Percentiles rank a stretch among this genome's conserved stretches.
phyloP scores from a whole-genome alignment of 169 alveolate species.

The Plasmodium coatneyi region DNA sequence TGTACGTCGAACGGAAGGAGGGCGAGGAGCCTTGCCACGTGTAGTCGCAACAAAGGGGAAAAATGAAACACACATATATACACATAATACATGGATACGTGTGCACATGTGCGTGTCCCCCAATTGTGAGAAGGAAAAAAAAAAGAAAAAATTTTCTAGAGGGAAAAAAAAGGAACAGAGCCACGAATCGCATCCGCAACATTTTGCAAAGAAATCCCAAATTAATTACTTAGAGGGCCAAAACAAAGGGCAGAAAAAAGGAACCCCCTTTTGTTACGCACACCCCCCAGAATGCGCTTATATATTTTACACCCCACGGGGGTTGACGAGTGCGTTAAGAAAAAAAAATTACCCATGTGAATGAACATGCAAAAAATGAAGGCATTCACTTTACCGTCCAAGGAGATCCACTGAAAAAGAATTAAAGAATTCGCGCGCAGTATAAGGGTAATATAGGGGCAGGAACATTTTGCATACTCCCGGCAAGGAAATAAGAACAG shows the following conservation, averaged over 20 bases:
- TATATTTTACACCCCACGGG: not conserved
- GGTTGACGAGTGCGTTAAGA: not conserved
- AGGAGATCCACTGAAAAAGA: not conserved
- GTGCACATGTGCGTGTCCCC: not conserved
- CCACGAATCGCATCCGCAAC: not conserved
- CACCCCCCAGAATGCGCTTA: not conserved
- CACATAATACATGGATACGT: not conserved
- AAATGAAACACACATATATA: too few relatives aligned
- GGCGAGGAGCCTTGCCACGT: not conserved
- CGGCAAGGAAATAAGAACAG: not conserved
- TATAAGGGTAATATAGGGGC: not conserved
- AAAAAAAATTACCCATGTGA: not conserved
- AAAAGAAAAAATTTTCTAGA: not conserved
- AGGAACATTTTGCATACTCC: not conserved
- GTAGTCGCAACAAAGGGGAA: not conserved
- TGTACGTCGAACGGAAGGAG: slow-evolving; percentile 52
- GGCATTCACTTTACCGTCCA: not conserved
- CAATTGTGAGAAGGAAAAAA: not conserved
- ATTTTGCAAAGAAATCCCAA: not conserved
- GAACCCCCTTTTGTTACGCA: not conserved
- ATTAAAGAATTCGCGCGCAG: not conserved
- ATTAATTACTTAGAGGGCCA: not conserved
- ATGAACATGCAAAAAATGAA: not conserved
- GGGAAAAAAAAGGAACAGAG: not conserved
- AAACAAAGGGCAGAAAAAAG: not conserved